Conservation (phyloP, 2,329 filamentous ascomycete genomes). For the Colletotrichum sp. region DNA sequence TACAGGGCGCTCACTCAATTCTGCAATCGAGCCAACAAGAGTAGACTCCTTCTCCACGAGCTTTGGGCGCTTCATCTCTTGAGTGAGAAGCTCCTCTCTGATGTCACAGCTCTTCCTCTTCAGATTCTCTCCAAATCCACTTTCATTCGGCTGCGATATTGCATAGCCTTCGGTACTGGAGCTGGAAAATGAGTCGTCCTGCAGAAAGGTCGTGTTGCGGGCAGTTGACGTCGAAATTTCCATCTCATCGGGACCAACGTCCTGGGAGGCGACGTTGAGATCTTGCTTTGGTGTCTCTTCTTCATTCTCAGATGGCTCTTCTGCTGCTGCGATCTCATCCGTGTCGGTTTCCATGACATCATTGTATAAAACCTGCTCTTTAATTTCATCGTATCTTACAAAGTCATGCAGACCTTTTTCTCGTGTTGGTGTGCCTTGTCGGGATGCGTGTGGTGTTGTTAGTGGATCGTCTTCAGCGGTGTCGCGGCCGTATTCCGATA, state of each 20-base stretch:
- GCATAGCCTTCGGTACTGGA: background rate
- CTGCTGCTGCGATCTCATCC: background rate
- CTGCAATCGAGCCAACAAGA: background rate
- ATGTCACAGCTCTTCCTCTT: background rate
- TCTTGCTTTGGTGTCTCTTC: background rate
- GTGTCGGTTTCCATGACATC: background rate
- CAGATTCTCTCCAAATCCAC: background rate
- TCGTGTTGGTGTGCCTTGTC: background rate
- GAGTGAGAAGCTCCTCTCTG: no score
- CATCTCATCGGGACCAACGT: background rate
- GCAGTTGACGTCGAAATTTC: background rate
- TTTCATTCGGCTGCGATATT: background rate
- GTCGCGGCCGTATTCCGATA: background rate
- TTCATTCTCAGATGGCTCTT: background rate
- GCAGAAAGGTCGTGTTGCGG: background rate
- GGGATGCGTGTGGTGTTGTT: background rate
- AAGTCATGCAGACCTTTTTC: background rate
- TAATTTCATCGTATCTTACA: background rate
- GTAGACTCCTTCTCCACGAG: background rate
- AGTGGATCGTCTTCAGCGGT: background rate
- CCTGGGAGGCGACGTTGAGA: background rate
- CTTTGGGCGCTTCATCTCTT: background rate
- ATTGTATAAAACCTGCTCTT: background rate
- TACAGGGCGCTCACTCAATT: background rate
- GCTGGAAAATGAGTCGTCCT: background rate